A percentile compares a stretch with the other conserved stretches of the same genome.
Conservation (phyloP, 352 stramenopile species). For the Globisporangium echinulatum region DNA sequence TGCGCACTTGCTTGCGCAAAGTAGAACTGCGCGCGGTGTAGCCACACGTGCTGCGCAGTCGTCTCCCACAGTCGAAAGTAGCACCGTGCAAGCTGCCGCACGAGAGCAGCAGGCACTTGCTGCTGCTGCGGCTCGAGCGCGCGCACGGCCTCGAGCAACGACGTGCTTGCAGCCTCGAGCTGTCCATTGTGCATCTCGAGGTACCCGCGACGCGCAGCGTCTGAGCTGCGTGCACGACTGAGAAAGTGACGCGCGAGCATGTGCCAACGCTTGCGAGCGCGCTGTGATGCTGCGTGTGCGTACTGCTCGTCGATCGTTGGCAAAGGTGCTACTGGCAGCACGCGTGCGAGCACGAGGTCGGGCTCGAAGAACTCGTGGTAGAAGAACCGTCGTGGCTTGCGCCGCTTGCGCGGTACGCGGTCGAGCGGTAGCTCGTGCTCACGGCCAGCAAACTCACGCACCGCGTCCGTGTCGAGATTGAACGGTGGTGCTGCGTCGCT, state of each 20-base stretch:
- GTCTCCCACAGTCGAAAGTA: slow-evolving; percentile 32
- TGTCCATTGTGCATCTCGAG: slow-evolving; percentile 36
- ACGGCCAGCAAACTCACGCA: slow-evolving; percentile 18
- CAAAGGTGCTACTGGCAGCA: not conserved
- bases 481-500: slow-evolving; percentile 23
- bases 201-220: slow-evolving; percentile 33
- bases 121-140: slow-evolving; percentile 16
- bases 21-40: slow-evolving; percentile 40
- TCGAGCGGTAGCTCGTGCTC: slow-evolving; percentile 30
- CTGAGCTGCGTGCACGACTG: slow-evolving; percentile 20
- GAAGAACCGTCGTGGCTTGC: slow-evolving; percentile 48
- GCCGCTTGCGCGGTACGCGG: slow-evolving; percentile 31
- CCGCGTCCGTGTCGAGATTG: slow-evolving; percentile 49
- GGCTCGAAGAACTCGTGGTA: slow-evolving; percentile 73
- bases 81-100: slow-evolving; percentile 40
- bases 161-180: slow-evolving; percentile 24
- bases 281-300: slow-evolving; percentile 8
- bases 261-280: slow-evolving; percentile 39
- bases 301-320: slow-evolving; percentile 10
- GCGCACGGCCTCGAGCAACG: slow-evolving; percentile 24
- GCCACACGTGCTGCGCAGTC: slow-evolving; percentile 20
- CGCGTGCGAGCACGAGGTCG: slow-evolving; percentile 30
- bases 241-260: slow-evolving; percentile 39
- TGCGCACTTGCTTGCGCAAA: slow-evolving; percentile 41
- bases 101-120: slow-evolving; percentile 16